phyloP scores from a whole-genome alignment of 2,329 filamentous ascomycete genomes.

The Drechmeria coniospora region DNA sequence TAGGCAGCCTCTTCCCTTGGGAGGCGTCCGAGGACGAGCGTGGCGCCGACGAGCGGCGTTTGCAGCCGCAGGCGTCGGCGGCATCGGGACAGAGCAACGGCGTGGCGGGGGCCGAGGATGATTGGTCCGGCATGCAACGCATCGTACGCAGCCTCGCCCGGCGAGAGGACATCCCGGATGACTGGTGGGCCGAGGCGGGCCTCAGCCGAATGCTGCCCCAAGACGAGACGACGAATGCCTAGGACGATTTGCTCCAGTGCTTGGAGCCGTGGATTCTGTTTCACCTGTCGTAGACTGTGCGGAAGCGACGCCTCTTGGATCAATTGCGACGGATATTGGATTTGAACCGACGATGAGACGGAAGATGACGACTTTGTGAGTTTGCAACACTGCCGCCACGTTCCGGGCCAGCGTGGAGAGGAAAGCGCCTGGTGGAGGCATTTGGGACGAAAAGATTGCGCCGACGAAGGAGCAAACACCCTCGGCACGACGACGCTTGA shows the following conservation, averaged over 20 bases:
- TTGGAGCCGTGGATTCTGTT: conserved; percentile 1
- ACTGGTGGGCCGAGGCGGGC: conserved; percentile 64
- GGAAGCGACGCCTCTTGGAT: neutral
- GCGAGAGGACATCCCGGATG: conserved; percentile 63
- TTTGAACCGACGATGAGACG: no score
- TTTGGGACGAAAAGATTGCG: no score
- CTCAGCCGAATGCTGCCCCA: conserved; percentile 40
- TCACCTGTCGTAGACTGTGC: conserved; percentile 1
- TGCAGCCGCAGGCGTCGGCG: neutral
- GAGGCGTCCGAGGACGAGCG: conserved; percentile 1
- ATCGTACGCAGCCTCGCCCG: conserved; percentile 56
- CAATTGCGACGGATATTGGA: neutral
- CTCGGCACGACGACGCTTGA: no score
- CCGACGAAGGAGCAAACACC: no score
- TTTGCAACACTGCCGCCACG: no score
- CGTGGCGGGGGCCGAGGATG: conserved; percentile 19
- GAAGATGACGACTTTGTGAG: no score
- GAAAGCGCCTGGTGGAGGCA: no score
- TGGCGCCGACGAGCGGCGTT: neutral
- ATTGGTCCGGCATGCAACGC: conserved; percentile 47
- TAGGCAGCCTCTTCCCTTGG: no score
- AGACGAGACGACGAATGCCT: conserved; percentile 8
- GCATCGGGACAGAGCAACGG: neutral
- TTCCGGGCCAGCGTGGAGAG: no score
- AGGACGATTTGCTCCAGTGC: conserved; percentile 1